Base-by-base conservation (phyloP, 73 alveolate genomes). In the Blepharisma japonicum region DNA sequence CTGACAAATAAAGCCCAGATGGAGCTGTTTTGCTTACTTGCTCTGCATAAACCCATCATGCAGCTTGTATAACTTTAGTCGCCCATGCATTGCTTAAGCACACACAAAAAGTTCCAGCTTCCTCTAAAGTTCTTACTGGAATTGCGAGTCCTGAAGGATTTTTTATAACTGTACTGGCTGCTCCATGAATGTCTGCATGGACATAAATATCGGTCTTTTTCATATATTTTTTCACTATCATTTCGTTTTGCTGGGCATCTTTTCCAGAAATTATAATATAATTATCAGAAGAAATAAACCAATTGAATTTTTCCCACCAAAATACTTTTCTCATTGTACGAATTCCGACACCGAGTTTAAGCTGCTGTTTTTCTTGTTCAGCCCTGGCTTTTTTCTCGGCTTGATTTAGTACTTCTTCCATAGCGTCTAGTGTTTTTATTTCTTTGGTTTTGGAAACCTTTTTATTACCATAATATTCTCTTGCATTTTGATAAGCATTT, bases 101-200 rank as follows among this genome's bases (percentile, higher is more conserved):
- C 6, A 86, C 71, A 79, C 82, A 42, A 56, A 81, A 86, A 0
- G 84, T 79, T 8, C 93, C 96, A 3, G 98, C 97, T 81, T 93
- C 94, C 47, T 85, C 83, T 6, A 93, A 77, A n/a, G 98, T 93
- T 14, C 82, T 25, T 14, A 84, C 93, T 6, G 97, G 93, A 9
- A 93, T 84, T 6, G 83, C 80, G 7, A 9, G 86, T 14, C 68
- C 86, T 11, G 81, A 67, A 4, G 97, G 97, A 81, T 93, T 93
- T 81, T 88, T 91, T 27, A 93, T 80, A n/a, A 93, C 71, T 25
- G 93, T 81, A 5, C 91, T 82, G 6, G 97, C 92, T n/a, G 98
- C 93, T 48, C 98, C 98, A 48, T 92, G 90, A 80, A 88, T 85
- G 71, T 93, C 98, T 6, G 97, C 89, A 80, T 93, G 97, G 89